Conservation (phyloP, 116 monocot species). For the Trichopus zeylanicus region DNA sequence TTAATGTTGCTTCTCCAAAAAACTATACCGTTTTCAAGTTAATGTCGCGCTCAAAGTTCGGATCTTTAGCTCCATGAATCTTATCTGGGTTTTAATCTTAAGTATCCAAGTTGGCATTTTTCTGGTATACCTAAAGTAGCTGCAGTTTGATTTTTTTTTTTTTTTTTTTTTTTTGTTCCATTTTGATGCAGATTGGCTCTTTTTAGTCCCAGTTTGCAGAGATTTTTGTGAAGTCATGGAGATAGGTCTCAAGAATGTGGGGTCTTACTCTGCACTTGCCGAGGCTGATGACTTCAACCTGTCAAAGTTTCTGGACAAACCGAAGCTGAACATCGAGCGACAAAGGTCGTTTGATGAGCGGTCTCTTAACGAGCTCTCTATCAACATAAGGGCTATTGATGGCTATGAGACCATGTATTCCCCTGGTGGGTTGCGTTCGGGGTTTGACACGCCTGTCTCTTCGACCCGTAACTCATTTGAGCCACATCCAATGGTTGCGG, state of each 20-base stretch:
- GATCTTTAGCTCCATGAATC: too few relatives aligned
- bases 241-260: conserved; percentile 30
- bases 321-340: conserved; percentile 59
- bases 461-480: conserved; percentile 38
- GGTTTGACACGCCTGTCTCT: conserved; percentile 41
- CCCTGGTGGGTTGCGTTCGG: conserved; percentile 36
- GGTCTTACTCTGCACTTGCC: conserved; percentile 31
- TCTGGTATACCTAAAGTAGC: too few relatives aligned
- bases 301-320: conserved; percentile 44
- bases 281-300: conserved; percentile 53
- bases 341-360: conserved; percentile 82
- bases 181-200: background rate
- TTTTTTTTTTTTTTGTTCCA: too few relatives aligned
- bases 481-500: conserved; percentile 51
- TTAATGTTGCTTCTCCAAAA: too few relatives aligned
- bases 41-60: too few relatives aligned
- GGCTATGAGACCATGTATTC: conserved; percentile 38
- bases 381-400: conserved; percentile 26
- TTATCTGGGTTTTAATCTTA: too few relatives aligned
- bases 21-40: too few relatives aligned
- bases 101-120: too few relatives aligned
- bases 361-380: conserved; percentile 67
- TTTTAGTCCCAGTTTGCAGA: background rate
- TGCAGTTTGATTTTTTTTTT: too few relatives aligned
- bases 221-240: background rate